Percentiles rank a stretch among this genome's conserved stretches.
phyloP scores from a whole-genome alignment of 345 rosid species.

The Tarenaya hassleriana region DNA sequence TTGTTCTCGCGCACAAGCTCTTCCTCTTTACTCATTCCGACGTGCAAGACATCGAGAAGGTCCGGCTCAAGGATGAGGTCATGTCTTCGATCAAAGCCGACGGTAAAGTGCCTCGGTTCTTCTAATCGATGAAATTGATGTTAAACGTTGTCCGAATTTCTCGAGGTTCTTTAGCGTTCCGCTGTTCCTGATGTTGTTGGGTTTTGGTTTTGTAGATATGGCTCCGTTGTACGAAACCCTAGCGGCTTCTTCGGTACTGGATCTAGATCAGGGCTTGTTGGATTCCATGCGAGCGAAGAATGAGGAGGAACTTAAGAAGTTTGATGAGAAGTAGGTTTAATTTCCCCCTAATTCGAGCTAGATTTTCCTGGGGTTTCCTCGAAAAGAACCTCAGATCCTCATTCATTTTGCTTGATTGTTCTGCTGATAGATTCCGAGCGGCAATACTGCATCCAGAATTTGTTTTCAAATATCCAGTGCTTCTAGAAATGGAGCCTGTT shows the following conservation, averaged over 20 bases:
- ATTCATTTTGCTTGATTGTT: neutral
- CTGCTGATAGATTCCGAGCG: neutral
- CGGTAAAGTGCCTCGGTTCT: conserved; percentile 35
- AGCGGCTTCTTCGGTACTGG: conserved; percentile 54
- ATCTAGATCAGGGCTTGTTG: conserved; percentile 57
- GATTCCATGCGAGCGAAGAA: conserved; percentile 58
- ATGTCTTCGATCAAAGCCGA: conserved; percentile 57
- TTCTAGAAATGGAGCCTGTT: neutral
- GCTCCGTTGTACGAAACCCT: conserved; percentile 79
- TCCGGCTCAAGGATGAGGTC: conserved; percentile 81
- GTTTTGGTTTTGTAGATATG: conserved; percentile 52
- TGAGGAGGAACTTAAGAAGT: conserved; percentile 76
- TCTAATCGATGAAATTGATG: neutral
- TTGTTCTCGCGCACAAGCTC: conserved; percentile 67
- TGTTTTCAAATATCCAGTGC: neutral
- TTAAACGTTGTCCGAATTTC: neutral
- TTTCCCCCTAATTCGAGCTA: neutral
- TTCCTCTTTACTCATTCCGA: conserved; percentile 76
- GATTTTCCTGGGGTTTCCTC: neutral
- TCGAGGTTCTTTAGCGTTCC: neutral
- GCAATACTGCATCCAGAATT: neutral
- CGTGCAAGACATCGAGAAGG: conserved; percentile 87
- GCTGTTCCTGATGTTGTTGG: conserved; percentile 2
- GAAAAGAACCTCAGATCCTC: neutral
- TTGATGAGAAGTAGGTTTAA: conserved; percentile 84